Evolutionary conservation across 345 rosid species (phyloP), one percentile per base, ranked within the genome.

Genomic region (Kernera saxatilis): DNA sequence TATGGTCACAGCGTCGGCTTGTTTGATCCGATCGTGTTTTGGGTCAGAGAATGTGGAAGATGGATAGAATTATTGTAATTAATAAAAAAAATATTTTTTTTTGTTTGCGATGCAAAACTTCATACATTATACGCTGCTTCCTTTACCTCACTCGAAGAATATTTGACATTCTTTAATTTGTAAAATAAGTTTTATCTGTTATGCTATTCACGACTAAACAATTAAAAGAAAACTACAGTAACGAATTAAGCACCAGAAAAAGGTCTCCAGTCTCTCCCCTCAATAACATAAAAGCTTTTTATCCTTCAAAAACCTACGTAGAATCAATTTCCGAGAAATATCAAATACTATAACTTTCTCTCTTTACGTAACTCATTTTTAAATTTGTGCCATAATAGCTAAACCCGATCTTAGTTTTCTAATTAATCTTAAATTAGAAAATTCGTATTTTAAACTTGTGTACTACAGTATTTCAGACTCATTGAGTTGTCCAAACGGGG

Each of bases 21-120:
- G 70, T 75, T 69, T 75, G 64, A 27, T 75, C 73, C 63, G 79
- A 46, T 69, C 79, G 9, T 75, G 79, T 69, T 18, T 60, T 13
- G 71, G 50, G 2, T 25, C 50, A 1, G 57, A 54, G 1, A 6
- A 72, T 72, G 9, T 13, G 23, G 71, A 71, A 0, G 63, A 64
- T 23, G 23, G 12, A 65, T 35, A 33, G 10, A 23, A 1, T 6
- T 48, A 37, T 5, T 39, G 33, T 39, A 22, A 21, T 58, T 36
- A 33, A 35, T 9, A 5, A 19, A 35, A 14, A 26, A 18, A 18
- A n/a, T n/a, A n/a, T n/a, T n/a, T n/a, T n/a, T n/a, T n/a, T n/a
- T n/a, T n/a, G n/a, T n/a, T n/a, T n/a, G n/a, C n/a, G n/a, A n/a
- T n/a, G n/a, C n/a, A n/a, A n/a, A n/a, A n/a, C n/a, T 18, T 18